A percentile compares a stretch with the other conserved stretches of the same genome.
Conservation (phyloP, 805 yeast species). For the Suhomyces pyralidae region DNA sequence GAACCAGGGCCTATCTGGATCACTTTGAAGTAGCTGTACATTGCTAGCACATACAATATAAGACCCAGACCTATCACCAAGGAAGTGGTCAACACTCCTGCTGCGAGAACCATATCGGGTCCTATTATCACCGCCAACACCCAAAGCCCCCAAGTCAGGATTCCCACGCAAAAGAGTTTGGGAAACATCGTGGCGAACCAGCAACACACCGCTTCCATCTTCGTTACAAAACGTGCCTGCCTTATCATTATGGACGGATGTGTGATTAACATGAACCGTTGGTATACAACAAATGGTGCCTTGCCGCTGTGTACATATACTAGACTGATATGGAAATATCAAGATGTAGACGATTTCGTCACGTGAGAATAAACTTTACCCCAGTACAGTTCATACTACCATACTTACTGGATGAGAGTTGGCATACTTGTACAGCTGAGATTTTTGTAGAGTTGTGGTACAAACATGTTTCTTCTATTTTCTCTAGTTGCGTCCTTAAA, state of each 20-base stretch:
- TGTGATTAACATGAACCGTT: conserved; percentile 17
- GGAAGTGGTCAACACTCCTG: conserved; percentile 7
- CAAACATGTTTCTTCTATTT: too few species aligned
- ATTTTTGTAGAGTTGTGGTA: too few species aligned
- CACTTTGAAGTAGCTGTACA: conserved; percentile 53
- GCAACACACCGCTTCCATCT: conserved; percentile 2
- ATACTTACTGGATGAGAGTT: too few species aligned
- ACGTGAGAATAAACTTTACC: not conserved
- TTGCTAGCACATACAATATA: conserved; percentile 30
- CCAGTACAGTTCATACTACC: too few species aligned
- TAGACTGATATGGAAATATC: not conserved
- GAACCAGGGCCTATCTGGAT: conserved; percentile 62
- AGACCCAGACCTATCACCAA: conserved; percentile 15
- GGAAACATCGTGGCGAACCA: conserved; percentile 41
- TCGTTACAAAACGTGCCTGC: conserved; percentile 1
- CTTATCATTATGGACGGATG: conserved; percentile 20
- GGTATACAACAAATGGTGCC: not conserved
- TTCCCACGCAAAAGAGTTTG: conserved; percentile 39
- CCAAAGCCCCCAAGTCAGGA: conserved; percentile 49
- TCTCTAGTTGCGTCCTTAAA: too few species aligned
- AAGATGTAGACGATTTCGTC: not conserved
- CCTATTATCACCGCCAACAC: conserved; percentile 24
- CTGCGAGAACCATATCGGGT: conserved; percentile 20
- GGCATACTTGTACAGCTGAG: too few species aligned
- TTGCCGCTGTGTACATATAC: not conserved